Evolutionary conservation across 257 asterid genomes (phyloP), one percentile per base, ranked within the genome.

Genomic region (Capsicum pubescens): DNA sequence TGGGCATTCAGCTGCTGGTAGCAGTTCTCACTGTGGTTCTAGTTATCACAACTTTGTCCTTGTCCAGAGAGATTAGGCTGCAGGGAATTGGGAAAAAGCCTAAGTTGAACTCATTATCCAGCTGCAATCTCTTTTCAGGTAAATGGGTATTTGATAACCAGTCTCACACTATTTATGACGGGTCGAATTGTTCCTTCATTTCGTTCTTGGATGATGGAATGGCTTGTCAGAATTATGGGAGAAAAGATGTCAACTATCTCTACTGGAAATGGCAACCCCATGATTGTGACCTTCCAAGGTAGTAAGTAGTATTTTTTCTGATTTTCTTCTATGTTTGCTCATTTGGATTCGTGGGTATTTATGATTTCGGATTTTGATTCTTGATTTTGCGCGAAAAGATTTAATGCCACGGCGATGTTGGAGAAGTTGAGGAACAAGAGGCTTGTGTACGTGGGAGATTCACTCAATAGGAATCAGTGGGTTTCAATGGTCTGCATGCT

Each of bases 361-460:
- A 26, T 26, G 32, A 26, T 2, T 13, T 46, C 26, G 17, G 12
- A 10, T 36, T 60, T 7, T 39, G n/a, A 12, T 50, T 77, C 17
- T 77, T 67, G 68, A 57, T 21, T 35, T 58, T 83, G 71, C 48
- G 48, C 7, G 54, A 2, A 9, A 42, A 93, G 98, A 90, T 91
- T 94, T 82, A 89, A 92, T 78, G 93, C 89, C 14, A 90, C 89
- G 2, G 64, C 83, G 14, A 70, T 94, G 85, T 58, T 92, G 90
- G 93, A 91, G 91, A 91, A 86, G 88, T 6, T 92, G 72, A 87
- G 93, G 71, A 92, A 90, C 54, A 94, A 91, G 80, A 94, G 89
- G 88, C 64, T 94, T 19, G 86, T 91, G 9, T 92, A 70, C 68
- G 92, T 90, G 8, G 98, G 98, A 9, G 98, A 94, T 87, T 94